These are phyloP conservation scores for Cystobasidium slooffiae DNA, from an alignment of 1,284 basidiomycete species.

Conservation along the genomic window DNA sequence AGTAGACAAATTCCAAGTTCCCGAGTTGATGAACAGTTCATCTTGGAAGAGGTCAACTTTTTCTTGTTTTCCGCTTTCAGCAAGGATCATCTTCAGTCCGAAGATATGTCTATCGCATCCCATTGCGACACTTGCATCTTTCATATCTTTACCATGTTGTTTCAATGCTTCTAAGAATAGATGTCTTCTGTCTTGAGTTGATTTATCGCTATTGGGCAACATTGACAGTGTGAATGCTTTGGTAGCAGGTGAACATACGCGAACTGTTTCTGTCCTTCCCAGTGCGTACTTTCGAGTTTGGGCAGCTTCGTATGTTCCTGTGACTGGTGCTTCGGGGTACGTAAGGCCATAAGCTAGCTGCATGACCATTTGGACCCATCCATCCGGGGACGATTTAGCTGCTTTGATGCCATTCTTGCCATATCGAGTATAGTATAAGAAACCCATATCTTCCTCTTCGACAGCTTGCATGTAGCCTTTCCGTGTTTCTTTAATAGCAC, in stretches of 20 bases:
- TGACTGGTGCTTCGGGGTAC: conserved; percentile 33
- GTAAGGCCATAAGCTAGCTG: conserved; percentile 76
- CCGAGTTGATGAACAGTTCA: conserved; percentile 66
- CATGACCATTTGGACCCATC: conserved; percentile 88
- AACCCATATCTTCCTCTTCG: conserved; percentile 69
- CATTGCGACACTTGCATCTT: conserved; percentile 69
- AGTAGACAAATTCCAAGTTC: conserved; percentile 63
- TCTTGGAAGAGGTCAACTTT: conserved; percentile 72
- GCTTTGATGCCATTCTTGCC: conserved; percentile 86
- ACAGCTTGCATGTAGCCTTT: conserved; percentile 64
- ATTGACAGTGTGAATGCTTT: conserved; percentile 76
- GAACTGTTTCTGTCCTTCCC: conserved; percentile 84
- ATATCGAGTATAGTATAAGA: conserved; percentile 70
- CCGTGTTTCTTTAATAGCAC: conserved; percentile 66
- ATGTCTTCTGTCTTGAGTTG: conserved; percentile 62
- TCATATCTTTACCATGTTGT: conserved; percentile 72
- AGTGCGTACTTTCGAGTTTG: conserved; percentile 80
- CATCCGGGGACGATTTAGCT: conserved; percentile 82
- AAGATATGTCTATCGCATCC: conserved; percentile 84
- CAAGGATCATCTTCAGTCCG: conserved; percentile 57
- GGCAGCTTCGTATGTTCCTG: conserved; percentile 74
- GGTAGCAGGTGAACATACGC: conserved; percentile 73
- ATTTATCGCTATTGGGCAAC: conserved; percentile 61
- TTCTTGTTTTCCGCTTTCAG: conserved; percentile 62
- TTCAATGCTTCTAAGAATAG: conserved; percentile 71